These are phyloP conservation scores for Suhomyces yuchorum DNA, from an alignment of 1,139 yeast species.

Conservation along the genomic window DNA sequence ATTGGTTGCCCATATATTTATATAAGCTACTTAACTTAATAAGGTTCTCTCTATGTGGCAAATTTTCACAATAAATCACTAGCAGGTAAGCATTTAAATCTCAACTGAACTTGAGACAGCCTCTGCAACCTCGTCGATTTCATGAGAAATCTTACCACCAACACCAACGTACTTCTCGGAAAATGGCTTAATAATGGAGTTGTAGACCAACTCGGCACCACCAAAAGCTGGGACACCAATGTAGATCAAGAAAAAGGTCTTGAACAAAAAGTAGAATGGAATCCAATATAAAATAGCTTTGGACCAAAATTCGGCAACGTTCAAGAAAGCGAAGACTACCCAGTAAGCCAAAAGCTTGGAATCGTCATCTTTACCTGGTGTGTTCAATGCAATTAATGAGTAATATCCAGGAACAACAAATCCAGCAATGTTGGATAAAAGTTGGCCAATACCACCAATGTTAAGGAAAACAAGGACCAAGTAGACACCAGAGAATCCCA, in stretches of 20 bases:
- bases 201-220: slow-evolving; percentile 79
- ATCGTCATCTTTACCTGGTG: slow-evolving; percentile 69
- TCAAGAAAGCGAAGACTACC: slow-evolving; percentile 93
- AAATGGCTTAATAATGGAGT: slow-evolving; percentile 66
- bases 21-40: neutral
- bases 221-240: slow-evolving; percentile 85
- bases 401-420: slow-evolving; percentile 88
- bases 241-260: slow-evolving; percentile 84
- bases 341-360: slow-evolving; percentile 89
- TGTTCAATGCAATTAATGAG: slow-evolving; percentile 82
- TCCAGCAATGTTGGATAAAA: slow-evolving; percentile 89
- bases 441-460: slow-evolving; percentile 91
- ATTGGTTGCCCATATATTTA: neutral
- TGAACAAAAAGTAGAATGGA: slow-evolving; percentile 94
- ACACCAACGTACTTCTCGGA: slow-evolving; percentile 58
- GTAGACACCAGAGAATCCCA: slow-evolving; percentile 66
- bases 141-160: slow-evolving; percentile 21
- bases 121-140: slow-evolving; percentile 50
- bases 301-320: slow-evolving; percentile 94
- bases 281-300: slow-evolving; percentile 89
- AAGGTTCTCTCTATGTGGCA: neutral
- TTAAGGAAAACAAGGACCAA: slow-evolving; percentile 80
- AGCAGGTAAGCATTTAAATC: slow-evolving; percentile 22
- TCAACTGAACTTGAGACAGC: slow-evolving; percentile 50
- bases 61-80: neutral